A percentile compares a stretch with the other conserved stretches of the same genome.
Conservation (phyloP, 495 filamentous ascomycete genomes). For the Lindgomyces ingoldianus region DNA sequence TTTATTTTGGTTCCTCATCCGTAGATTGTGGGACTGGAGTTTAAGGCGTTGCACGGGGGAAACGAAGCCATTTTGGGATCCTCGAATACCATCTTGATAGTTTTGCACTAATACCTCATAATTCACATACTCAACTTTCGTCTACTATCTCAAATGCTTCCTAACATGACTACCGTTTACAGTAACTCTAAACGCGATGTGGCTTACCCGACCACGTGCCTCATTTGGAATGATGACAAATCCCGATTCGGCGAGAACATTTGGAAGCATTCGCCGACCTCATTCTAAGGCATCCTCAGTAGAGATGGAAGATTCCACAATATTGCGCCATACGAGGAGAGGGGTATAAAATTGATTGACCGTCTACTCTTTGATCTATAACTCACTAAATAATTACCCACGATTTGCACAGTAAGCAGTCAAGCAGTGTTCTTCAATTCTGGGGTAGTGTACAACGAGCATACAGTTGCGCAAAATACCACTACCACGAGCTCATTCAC, state of each 20-base stretch:
- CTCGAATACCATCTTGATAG: too few relatives aligned
- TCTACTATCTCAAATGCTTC: not conserved
- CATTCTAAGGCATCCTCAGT: not conserved
- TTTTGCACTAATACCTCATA: not conserved
- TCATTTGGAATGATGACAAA: conserved; percentile 1
- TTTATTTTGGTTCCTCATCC: not conserved
- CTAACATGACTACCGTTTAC: not conserved
- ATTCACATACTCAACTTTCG: not conserved
- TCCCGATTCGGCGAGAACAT: conserved; percentile 4
- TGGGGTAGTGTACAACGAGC: not conserved
- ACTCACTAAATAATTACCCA: not conserved
- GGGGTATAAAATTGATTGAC: not conserved
- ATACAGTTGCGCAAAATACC: not conserved
- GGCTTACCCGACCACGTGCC: not conserved
- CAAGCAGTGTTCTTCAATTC: not conserved
- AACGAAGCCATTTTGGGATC: not conserved
- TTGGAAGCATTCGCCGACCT: not conserved
- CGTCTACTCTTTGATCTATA: not conserved
- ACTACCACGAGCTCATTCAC: not conserved
- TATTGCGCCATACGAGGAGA: not conserved
- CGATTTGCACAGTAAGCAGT: not conserved
- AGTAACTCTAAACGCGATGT: not conserved
- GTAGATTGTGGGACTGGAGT: not conserved
- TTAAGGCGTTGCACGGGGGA: not conserved
- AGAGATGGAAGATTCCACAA: conserved; percentile 14